Evolutionary conservation across 805 yeast species (phyloP).

Genomic region (Jamesozyma jinghongensis): DNA sequence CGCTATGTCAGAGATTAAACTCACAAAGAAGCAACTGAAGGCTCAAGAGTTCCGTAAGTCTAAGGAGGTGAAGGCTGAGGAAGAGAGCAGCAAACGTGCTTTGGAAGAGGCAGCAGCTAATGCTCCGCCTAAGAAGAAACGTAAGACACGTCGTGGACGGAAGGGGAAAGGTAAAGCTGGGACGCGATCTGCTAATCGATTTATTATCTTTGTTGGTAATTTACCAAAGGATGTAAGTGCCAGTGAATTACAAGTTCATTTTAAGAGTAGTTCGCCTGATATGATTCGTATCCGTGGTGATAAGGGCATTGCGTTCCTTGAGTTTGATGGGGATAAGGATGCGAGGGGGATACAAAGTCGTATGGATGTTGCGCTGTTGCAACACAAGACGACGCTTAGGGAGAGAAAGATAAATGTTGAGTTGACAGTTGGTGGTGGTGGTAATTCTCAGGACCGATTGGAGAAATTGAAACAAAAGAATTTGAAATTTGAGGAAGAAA

Average conservation of each 20-base stretch:
- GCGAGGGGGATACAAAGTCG: conserved; percentile 56
- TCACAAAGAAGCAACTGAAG: conserved; percentile 31
- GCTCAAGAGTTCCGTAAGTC: conserved; percentile 29
- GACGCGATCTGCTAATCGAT: conserved; percentile 45
- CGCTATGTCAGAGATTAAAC: conserved; percentile 21
- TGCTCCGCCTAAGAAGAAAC: conserved; percentile 44
- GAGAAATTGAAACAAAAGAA: conserved; percentile 74
- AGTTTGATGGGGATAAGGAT: conserved; percentile 47
- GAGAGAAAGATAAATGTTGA: conserved; percentile 83
- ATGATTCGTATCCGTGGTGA: conserved; percentile 69
- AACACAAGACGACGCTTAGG: conserved; percentile 67
- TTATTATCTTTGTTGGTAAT: conserved; percentile 83
- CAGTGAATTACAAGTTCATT: conserved; percentile 58
- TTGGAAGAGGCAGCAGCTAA: conserved; percentile 21
- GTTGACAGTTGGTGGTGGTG: conserved; percentile 97
- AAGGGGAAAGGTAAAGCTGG: conserved; percentile 55
- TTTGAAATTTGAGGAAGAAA: conserved; percentile 60
- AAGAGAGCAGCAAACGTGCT: conserved; percentile 16
- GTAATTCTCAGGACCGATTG: conserved; percentile 61
- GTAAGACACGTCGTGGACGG: conserved; percentile 51
- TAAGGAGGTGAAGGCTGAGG: conserved; percentile 24
- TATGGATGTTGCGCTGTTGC: conserved; percentile 75
- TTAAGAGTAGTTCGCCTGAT: conserved; percentile 65
- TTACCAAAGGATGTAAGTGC: conserved; percentile 64
- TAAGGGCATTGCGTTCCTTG: conserved; percentile 88